Evolutionary conservation across 1,139 yeast genomes (phyloP).

Genomic region (Geotrichum phurueaensis): DNA sequence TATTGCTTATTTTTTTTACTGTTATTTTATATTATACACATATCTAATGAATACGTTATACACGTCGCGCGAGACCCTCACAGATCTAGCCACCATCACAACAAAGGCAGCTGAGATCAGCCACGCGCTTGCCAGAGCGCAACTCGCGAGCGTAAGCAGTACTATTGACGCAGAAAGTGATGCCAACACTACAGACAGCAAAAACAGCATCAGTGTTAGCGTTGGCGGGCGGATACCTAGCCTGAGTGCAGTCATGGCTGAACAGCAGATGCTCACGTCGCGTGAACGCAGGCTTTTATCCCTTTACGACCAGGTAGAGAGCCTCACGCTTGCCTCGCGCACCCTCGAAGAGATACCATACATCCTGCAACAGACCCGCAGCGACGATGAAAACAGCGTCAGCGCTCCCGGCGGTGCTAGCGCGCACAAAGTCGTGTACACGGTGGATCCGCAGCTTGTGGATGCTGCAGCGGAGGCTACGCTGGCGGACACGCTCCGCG

Average conservation of each 20-base stretch:
- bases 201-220: not conserved
- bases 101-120: not conserved
- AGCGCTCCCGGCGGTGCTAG: not conserved
- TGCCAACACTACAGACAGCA: not conserved
- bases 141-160: not conserved
- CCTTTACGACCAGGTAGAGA: constrained; percentile 5
- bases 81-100: not conserved
- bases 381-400: not conserved
- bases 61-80: not conserved
- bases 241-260: not conserved
- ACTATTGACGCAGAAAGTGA: not conserved
- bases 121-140: not conserved
- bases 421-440: not conserved
- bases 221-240: not conserved
- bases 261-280: constrained; percentile 2
- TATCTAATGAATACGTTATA: not conserved
- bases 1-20: not conserved
- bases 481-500: constrained; percentile 1
- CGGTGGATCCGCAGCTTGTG: not conserved
- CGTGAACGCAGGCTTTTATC: constrained; percentile 1
- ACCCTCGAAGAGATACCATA: not conserved
- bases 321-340: constrained; percentile 2
- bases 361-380: not conserved
- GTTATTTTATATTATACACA: not conserved
- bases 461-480: not conserved